Percentiles rank a stretch among this genome's conserved stretches.
Conservation (phyloP, 2,329 filamentous ascomycete genomes). For the Penicillium occitanis region DNA sequence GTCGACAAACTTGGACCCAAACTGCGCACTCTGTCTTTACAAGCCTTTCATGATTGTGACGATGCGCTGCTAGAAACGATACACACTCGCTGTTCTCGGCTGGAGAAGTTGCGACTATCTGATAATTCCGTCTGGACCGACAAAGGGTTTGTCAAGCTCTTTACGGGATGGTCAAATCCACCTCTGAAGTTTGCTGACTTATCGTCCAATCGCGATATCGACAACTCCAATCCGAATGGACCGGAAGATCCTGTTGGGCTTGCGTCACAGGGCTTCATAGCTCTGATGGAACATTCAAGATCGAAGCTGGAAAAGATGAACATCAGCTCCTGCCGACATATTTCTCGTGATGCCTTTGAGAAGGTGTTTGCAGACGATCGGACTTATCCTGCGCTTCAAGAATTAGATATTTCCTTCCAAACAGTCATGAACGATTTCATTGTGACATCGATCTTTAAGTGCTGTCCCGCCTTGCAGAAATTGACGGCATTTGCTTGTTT, state of each 20-base stretch:
- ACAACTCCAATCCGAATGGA: conserved; percentile 66
- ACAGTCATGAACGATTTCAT: conserved; percentile 47
- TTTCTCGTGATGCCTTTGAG: conserved; percentile 69
- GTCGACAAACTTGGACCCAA: conserved; percentile 62
- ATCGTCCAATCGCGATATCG: conserved; percentile 72
- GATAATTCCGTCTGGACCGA: conserved; percentile 77
- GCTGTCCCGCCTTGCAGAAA: conserved; percentile 52
- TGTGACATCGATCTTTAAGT: conserved; percentile 45
- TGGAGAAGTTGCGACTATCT: conserved; percentile 77
- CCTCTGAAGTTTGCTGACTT: conserved; percentile 71
- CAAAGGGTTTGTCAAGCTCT: conserved; percentile 68
- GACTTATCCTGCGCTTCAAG: conserved; percentile 65
- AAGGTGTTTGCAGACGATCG: conserved; percentile 66
- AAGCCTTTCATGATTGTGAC: conserved; percentile 64
- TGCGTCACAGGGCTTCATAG: conserved; percentile 71
- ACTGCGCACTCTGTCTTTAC: conserved; percentile 76
- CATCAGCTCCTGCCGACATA: conserved; percentile 81
- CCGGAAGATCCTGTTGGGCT: conserved; percentile 67
- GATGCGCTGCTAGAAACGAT: conserved; percentile 70
- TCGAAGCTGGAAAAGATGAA: conserved; percentile 65
- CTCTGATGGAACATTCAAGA: conserved; percentile 82
- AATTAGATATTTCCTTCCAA: conserved; percentile 74
- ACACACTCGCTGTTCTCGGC: conserved; percentile 64
- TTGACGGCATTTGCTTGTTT: conserved; percentile 65
- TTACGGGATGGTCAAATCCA: conserved; percentile 72